Percentiles rank a stretch among this genome's conserved stretches.
phyloP scores from a whole-genome alignment of 768 basidiomycete species.

The Pulveroboletus frians region DNA sequence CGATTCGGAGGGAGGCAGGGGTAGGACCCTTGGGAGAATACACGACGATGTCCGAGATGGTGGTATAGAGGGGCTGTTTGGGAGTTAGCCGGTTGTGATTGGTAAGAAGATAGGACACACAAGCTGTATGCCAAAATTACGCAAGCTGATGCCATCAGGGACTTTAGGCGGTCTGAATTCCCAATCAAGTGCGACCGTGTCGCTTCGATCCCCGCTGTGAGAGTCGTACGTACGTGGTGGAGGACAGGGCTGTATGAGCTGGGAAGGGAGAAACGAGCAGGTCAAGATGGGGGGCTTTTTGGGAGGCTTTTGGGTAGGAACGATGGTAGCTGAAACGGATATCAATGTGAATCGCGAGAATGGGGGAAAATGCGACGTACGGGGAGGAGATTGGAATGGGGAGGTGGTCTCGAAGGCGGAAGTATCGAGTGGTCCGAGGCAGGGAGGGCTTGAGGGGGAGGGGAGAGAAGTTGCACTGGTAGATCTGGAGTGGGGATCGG shows the following conservation, averaged over 20 bases:
- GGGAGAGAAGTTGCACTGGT: constrained; percentile 28
- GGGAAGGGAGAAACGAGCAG: constrained; percentile 46
- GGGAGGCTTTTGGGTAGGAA: constrained; percentile 5
- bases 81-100: constrained; percentile 5
- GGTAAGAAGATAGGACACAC: constrained; percentile 42
- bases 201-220: constrained; percentile 17
- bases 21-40: constrained; percentile 70
- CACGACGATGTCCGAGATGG: constrained; percentile 84
- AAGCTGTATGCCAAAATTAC: constrained; percentile 88
- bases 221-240: constrained; percentile 18
- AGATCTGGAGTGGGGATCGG: constrained; percentile 18
- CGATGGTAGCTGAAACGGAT: constrained; percentile 6
- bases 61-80: constrained; percentile 71
- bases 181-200: constrained; percentile 33
- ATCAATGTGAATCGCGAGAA: neutral
- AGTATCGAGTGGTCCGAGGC: constrained; percentile 1
- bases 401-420: constrained; percentile 2
- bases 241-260: constrained; percentile 34
- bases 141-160: constrained; percentile 75
- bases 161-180: constrained; percentile 68
- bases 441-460: constrained; percentile 19
- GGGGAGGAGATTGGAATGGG: neutral
- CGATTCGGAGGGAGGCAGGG: constrained; percentile 52
- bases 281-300: constrained; percentile 39
- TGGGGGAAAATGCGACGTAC: neutral